phyloP scores from a whole-genome alignment of 352 stramenopile genomes.

The Saprolegnia parasitica region DNA sequence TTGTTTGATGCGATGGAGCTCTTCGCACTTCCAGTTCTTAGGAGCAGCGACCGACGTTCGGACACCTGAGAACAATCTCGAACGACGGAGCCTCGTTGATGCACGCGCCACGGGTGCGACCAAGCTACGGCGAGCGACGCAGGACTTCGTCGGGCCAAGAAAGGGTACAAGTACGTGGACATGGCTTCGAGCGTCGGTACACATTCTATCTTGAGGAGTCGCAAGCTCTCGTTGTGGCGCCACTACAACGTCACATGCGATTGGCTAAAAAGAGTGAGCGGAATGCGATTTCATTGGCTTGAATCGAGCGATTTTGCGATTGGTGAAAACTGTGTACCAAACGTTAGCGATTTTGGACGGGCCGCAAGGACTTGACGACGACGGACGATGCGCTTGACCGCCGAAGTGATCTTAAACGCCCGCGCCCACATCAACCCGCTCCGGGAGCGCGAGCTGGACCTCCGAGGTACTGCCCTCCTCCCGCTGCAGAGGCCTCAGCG shows the following conservation, averaged over 20 bases:
- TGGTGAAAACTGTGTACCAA: slow-evolving; percentile 30
- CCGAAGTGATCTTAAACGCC: slow-evolving; percentile 85
- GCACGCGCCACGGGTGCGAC: too few relatives aligned
- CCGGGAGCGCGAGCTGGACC: slow-evolving; percentile 87
- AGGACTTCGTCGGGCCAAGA: too few relatives aligned
- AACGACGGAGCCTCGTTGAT: too few relatives aligned
- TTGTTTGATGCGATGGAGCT: too few relatives aligned
- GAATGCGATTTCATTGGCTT: not conserved
- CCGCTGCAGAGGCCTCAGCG: slow-evolving; percentile 32
- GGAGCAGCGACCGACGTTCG: too few relatives aligned
- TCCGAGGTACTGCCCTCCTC: slow-evolving; percentile 61
- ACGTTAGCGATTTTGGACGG: slow-evolving; percentile 20
- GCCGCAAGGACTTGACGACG: slow-evolving; percentile 5
- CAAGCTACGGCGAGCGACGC: too few relatives aligned
- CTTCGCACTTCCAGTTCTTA: too few relatives aligned
- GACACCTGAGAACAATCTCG: too few relatives aligned
- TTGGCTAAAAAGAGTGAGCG: not conserved
- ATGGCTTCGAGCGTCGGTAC: too few relatives aligned
- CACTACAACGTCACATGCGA: not conserved
- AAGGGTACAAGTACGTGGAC: too few relatives aligned
- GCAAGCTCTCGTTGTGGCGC: too few relatives aligned
- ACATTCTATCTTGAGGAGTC: too few relatives aligned
- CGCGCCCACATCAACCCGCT: slow-evolving; percentile 88
- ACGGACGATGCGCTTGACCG: slow-evolving; percentile 74
- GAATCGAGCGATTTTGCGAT: slow-evolving; percentile 11